phyloP scores from a whole-genome alignment of 108 stramenopile genomes.

The Pseudonitzschia multistriata region DNA sequence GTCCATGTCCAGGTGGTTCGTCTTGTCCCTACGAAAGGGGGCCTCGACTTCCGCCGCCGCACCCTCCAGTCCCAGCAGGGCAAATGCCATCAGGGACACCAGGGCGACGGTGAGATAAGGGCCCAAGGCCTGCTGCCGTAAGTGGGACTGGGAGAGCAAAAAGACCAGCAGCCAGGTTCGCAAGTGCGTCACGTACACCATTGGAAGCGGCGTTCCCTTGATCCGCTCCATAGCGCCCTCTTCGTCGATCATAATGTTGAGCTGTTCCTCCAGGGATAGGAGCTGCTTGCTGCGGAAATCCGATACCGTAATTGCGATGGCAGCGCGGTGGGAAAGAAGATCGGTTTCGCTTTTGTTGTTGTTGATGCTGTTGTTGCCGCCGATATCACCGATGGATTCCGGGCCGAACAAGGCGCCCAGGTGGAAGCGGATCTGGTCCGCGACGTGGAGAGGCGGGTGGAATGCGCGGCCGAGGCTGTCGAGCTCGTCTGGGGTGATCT shows the following conservation, averaged over 20 bases:
- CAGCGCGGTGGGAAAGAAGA: slow-evolving; percentile 3
- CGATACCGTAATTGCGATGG: slow-evolving; percentile 14
- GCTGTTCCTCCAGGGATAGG: slow-evolving; percentile 14
- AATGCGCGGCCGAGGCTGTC: background rate
- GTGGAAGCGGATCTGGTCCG: slow-evolving; percentile 21
- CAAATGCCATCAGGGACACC: slow-evolving; percentile 26
- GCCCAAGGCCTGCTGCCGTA: slow-evolving; percentile 24
- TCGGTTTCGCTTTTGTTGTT: background rate
- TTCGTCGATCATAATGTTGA: slow-evolving; percentile 36
- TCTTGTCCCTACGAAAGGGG: slow-evolving; percentile 28
- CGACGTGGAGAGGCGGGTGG: slow-evolving; percentile 38
- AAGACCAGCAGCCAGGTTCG: slow-evolving; percentile 66
- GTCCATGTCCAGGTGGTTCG: slow-evolving; percentile 37
- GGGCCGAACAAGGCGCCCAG: slow-evolving; percentile 18
- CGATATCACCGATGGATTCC: background rate
- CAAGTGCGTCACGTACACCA: slow-evolving; percentile 69
- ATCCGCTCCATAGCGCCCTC: slow-evolving; percentile 79
- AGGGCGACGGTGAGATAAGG: slow-evolving; percentile 35
- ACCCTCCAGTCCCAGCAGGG: slow-evolving; percentile 45
- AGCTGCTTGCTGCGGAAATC: slow-evolving; percentile 18
- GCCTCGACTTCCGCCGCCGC: slow-evolving; percentile 40
- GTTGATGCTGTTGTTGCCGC: background rate
- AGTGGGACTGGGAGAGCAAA: slow-evolving; percentile 44
- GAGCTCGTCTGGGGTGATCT: slow-evolving; percentile 19
- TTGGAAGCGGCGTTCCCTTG: slow-evolving; percentile 65